Evolutionary conservation across 768 basidiomycete genomes (phyloP), one percentile per base, ranked within the genome.

Genomic region (Holtermannia corniformis): DNA sequence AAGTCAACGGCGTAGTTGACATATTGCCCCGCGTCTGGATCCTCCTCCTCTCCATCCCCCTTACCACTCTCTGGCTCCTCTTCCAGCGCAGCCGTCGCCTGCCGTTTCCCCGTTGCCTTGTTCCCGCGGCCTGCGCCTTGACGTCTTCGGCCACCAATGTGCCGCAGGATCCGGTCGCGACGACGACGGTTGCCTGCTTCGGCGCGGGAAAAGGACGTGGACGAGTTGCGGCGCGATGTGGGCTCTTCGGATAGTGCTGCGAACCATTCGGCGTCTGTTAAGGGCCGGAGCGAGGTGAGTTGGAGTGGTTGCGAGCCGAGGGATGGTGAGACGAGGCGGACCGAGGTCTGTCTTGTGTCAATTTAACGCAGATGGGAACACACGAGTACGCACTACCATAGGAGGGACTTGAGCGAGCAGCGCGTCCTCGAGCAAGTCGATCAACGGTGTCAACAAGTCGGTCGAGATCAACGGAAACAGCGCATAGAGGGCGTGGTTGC

Each of bases 341-440:
- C 69, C 0, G 67, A 73, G 5, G 65, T 70, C 68, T 62, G 53
- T 45, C 54, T 16, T 23, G 19, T 21, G 22, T 24, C 13, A 19
- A 27, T 44, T 22, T 22, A 5, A 16, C 16, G 16, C 10, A 5
- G 22, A 44, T 54, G 19, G n/a, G 22, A 40, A 28, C 11, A 14
- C 21, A 2, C 40, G 13, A 7, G 16, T 44, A 59, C 64, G 58
- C 44, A 67, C 64, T 20, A 72, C 59, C 1, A 69, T 54, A 1
- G 71, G 68, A n/a, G 71, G 71, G 2, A 68, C 62, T 47, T 72
- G 71, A 19, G 58, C 54, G 10, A 64, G 52, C 24, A 74, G 52
- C 1, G 70, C 70, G 47, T 74, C 73, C 52, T 74, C 73, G 41
- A 74, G 50, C 2, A 74, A 58, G 52, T 74, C 73, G 21, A 74